Evolutionary conservation across 106 monocot species (phyloP), one percentile per base, ranked within the genome.

Genomic region (Acorus calamus): DNA sequence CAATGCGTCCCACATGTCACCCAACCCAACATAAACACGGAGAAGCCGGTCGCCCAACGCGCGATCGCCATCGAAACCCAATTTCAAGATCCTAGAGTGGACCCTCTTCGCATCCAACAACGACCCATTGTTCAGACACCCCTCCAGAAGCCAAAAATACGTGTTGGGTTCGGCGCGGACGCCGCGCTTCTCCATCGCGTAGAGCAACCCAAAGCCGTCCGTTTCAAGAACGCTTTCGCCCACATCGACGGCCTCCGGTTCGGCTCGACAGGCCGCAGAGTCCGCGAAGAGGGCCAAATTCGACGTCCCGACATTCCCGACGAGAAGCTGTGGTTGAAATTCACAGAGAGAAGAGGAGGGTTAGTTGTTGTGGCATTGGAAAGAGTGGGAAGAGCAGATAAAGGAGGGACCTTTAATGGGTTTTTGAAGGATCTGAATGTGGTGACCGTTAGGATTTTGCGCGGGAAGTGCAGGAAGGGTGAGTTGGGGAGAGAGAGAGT

Each of bases 71-170:
- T 48, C 57, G 43, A 75, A 65, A 57, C 74, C 81, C 52, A 78
- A 49, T 46, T 81, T 85, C 47, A 78, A 7, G 8, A 75, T 58
- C 62, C 8, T 74, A 42, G 52, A 71, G 59, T 85, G 85, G 14
- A 75, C 28, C 50, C 55, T 60, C 58, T 57, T 65, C 12, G 75
- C 75, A 51, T 69, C 78, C 2, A 46, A 8, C 4, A 71, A 2
- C 4, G 68, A 84, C 7, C 73, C 63, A 11, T 51, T 65, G 59
- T 49, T 70, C 9, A 56, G 69, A 48, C 76, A 73, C 12, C 48
- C 47, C 6, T 79, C 76, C 14, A 79, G 52, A 2, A 70, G 60
- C 46, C 14, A 76, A 57, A 52, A 46, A 64, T 66, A 83, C 4
- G 76, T 75, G 42, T 67, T 61, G 7, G n/a, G 9, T 42, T 72